A percentile compares a stretch with the other conserved stretches of the same genome.
phyloP scores from a whole-genome alignment of 257 asterid species.

The Verbena officinalis region DNA sequence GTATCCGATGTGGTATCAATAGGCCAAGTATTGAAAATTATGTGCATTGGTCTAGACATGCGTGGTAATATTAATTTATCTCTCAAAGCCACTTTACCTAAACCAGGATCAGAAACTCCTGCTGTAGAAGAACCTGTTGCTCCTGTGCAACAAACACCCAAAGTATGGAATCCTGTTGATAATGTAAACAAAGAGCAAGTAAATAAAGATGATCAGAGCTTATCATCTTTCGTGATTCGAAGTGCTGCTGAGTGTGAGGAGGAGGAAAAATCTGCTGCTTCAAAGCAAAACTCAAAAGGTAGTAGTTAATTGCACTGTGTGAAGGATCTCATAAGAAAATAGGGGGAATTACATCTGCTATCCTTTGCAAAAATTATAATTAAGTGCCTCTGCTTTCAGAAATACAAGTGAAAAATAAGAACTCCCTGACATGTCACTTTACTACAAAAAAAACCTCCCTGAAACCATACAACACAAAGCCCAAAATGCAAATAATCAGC shows the following conservation, averaged over 20 bases:
- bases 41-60: conserved; percentile 90
- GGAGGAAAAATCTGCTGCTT: conserved; percentile 51
- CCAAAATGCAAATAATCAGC: too few relatives aligned
- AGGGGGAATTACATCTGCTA: too few relatives aligned
- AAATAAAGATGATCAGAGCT: conserved; percentile 41
- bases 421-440: too few relatives aligned
- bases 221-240: conserved; percentile 66
- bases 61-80: conserved; percentile 91
- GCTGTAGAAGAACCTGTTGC: conserved; percentile 34
- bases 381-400: too few relatives aligned
- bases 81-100: conserved; percentile 73
- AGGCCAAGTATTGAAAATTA: conserved; percentile 74
- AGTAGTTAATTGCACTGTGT: conserved; percentile 20
- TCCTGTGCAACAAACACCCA: conserved; percentile 37
- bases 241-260: conserved; percentile 88
- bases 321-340: too few relatives aligned
- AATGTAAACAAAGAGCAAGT: conserved; percentile 37
- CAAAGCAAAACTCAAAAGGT: conserved; percentile 41
- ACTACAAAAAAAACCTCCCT: too few relatives aligned
- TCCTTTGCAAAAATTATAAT: too few relatives aligned
- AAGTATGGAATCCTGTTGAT: conserved; percentile 41
- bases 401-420: too few relatives aligned
- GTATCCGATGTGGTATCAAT: conserved; percentile 80
- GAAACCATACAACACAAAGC: too few relatives aligned
- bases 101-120: conserved; percentile 38